phyloP scores from a whole-genome alignment of 2,329 filamentous ascomycete genomes.

The Aureobasidium sp. region DNA sequence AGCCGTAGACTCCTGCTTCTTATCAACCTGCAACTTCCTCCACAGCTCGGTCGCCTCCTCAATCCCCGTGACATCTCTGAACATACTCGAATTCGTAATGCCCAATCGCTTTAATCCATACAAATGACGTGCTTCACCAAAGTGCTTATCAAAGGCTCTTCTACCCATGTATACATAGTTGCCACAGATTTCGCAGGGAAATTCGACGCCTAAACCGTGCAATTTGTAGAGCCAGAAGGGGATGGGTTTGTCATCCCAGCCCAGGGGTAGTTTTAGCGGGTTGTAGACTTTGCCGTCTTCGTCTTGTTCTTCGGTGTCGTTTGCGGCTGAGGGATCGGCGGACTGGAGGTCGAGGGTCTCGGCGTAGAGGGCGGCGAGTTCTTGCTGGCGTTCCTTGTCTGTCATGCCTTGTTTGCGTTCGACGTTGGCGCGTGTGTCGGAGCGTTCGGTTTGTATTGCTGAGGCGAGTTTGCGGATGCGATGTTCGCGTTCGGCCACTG shows the following conservation, averaged over 20 bases:
- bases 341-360: slow-evolving; percentile 31
- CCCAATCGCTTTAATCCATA: slow-evolving; percentile 91
- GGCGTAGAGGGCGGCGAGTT: slow-evolving; percentile 76
- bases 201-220: slow-evolving; percentile 90
- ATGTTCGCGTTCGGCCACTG: slow-evolving; percentile 81
- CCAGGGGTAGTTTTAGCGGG: slow-evolving; percentile 86
- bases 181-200: slow-evolving; percentile 91
- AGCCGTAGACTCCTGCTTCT: slow-evolving; percentile 65
- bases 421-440: slow-evolving; percentile 87
- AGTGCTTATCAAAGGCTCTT: slow-evolving; percentile 95
- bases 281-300: slow-evolving; percentile 87
- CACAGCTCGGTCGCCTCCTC: slow-evolving; percentile 81
- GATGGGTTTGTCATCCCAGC: slow-evolving; percentile 98
- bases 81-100: slow-evolving; percentile 82
- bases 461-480: slow-evolving; percentile 70
- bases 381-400: slow-evolving; percentile 86
- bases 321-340: slow-evolving; percentile 32
- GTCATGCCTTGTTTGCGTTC: slow-evolving; percentile 98
- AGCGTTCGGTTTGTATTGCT: slow-evolving; percentile 77
- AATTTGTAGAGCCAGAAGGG: slow-evolving; percentile 98
- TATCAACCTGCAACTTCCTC: slow-evolving; percentile 86
- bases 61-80: slow-evolving; percentile 88
- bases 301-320: slow-evolving; percentile 50
- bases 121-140: slow-evolving; percentile 87
- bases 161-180: slow-evolving; percentile 99